Percentiles rank a stretch among this genome's conserved stretches.
phyloP scores from a whole-genome alignment of 768 basidiomycete genomes.

The Pholiota microspora region DNA sequence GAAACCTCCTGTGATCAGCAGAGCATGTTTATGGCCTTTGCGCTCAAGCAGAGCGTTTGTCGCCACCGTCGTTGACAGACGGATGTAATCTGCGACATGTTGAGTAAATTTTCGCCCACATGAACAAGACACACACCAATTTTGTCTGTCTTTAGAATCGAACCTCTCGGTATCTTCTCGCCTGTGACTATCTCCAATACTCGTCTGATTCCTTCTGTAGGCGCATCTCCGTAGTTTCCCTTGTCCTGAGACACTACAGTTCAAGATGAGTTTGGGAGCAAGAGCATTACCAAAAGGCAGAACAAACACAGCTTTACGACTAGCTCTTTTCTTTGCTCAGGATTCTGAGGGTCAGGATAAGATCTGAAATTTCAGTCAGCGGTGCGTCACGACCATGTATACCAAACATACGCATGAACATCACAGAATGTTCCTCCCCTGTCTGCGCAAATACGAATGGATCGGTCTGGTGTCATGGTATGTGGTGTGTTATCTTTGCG shows the following conservation, averaged over 20 bases:
- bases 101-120: too few relatives aligned
- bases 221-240: constrained; percentile 85
- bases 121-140: constrained; percentile 53
- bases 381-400: not conserved
- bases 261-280: not conserved
- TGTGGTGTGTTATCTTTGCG: not conserved
- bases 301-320: constrained; percentile 85
- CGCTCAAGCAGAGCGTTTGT: constrained; percentile 95
- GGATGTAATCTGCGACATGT: constrained; percentile 69
- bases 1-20: constrained; percentile 91
- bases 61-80: constrained; percentile 91
- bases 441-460: constrained; percentile 84
- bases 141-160: constrained; percentile 70
- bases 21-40: constrained; percentile 88
- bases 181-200: constrained; percentile 79
- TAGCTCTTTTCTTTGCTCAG: constrained; percentile 63
- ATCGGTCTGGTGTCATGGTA: constrained; percentile 58
- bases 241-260: constrained; percentile 83
- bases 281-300: constrained; percentile 5
- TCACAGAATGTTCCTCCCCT: constrained; percentile 94
- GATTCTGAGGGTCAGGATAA: constrained; percentile 68
- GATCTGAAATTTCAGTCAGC: constrained; percentile 40
- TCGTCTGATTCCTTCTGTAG: constrained; percentile 90
- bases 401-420: constrained; percentile 65
- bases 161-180: constrained; percentile 62